Base-by-base conservation (phyloP, 2,329 filamentous ascomycete genomes). In the Pyrenophora teres region DNA sequence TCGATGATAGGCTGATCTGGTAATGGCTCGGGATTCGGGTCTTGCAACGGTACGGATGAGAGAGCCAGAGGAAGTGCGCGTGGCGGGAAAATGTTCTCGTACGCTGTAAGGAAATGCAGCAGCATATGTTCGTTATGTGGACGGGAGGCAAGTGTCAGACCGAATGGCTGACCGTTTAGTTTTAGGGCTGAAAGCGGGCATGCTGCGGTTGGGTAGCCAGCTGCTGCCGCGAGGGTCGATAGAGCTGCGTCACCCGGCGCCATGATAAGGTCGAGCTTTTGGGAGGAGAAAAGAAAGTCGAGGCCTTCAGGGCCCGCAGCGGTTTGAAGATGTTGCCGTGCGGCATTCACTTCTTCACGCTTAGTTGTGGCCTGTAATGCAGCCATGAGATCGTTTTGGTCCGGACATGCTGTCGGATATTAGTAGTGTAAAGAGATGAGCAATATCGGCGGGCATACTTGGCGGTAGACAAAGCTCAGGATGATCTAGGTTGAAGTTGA, bases 401-500 rank as follows among this genome's bases (percentile, higher is more conserved):
- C 62, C 0, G 71, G 70, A 41, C 63, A 72, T 35, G 59, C 59
- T 67, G 5, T 3, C 10, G 40, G 12, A 7, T 12, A 37, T 55
- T 50, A 56, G 48, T 45, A 35, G 10, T 35, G 10, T 3, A 9
- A 4, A 13, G 5, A n/a, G 2, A 10, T 10, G 12, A 13, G 18
- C 6, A 9, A 12, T 32, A 18, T 15, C 15, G 27, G 43, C 12
- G n/a, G 33, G 45, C 60, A 3, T 63, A 69, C 67, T 58, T 3
- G 68, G 65, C 25, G 69, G 68, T 1, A 73, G 60, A 10, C 63
- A 66, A 13, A 72, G 65, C 42, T 74, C 69, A 6, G 69, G 67
- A 31, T 74, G 70, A 31, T 73, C 68, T 21, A 66, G 57, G 46
- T 74, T 74, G 58, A 72, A 72, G 53, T 74, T 70, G 40, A 73